Evolutionary conservation across 257 asterid genomes (phyloP), one percentile per base, ranked within the genome.

Genomic region (Phtheirospermum japonicum): DNA sequence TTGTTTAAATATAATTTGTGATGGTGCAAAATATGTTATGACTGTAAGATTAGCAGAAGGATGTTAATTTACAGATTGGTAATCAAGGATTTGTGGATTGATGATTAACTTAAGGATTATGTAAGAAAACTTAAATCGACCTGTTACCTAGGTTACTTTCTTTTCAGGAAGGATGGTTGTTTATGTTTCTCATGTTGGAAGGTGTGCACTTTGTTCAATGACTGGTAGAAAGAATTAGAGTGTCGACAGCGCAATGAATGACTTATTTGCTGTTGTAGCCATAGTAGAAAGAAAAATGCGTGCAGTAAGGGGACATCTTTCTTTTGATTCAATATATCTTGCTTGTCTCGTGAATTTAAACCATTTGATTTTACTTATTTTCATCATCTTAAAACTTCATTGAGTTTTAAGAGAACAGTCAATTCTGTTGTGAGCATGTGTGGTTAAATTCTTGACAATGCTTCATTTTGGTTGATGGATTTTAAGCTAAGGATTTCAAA

Each of bases 271-370:
- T 48, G 51, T 11, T 45, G 51, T 45, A 45, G n/a, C 51, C 13
- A 19, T 12, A 45, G 51, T 45, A 45, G 51, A 45, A 45, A 16
- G 20, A 45, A 45, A 8, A 45, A 45, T 49, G 55, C 55, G 4
- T 49, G 55, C 55, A 49, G 11, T 49, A 49, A 16, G 55, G 18
- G 51, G 23, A 49, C 55, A 49, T 13, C 4, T 49, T 49, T 19
- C 1, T 11, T 49, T 46, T 18, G 7, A 9, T 13, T 49, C 31
- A 10, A 7, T 49, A 49, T 7, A 10, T 49, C 55, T 49, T 7
- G 26, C 55, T 18, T 49, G 30, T 16, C n/a, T 49, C 4, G 8
- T 9, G 26, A n/a, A 16, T 46, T 46, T 14, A 14, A 46, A 10
- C 4, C 10, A 17, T n/a, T 6, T 46, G 1, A 17, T 46, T 7